A percentile compares a stretch with the other conserved stretches of the same genome.
phyloP scores from a whole-genome alignment of 2,329 filamentous ascomycete genomes.

The Aspergillus brasiliensis region DNA sequence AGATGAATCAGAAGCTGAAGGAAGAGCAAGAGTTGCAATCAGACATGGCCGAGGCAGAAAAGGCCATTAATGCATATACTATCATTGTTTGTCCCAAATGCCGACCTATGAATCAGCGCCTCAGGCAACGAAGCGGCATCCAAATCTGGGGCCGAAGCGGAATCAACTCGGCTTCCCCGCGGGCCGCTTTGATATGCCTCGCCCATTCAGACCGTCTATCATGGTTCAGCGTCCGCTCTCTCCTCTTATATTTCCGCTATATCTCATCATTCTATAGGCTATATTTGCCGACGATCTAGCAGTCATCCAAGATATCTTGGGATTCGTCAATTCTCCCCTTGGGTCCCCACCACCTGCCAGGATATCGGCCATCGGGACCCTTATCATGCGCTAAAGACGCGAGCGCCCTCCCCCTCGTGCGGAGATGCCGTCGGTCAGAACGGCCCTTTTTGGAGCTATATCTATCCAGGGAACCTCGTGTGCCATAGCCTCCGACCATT shows the following conservation, averaged over 20 bases:
- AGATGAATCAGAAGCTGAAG: background rate
- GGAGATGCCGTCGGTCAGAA: background rate
- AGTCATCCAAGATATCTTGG: background rate
- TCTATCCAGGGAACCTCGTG: background rate
- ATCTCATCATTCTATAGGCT: background rate
- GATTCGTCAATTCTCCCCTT: background rate
- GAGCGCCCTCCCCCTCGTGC: background rate
- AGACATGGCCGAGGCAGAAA: background rate
- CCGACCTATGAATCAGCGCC: background rate
- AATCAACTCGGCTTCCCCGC: conserved; percentile 5
- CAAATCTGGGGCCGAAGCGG: conserved; percentile 12
- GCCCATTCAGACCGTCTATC: background rate
- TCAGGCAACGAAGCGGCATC: background rate
- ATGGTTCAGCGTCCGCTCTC: background rate
- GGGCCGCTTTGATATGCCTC: background rate
- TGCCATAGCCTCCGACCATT: background rate
- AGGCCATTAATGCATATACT: background rate
- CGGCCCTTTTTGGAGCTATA: background rate
- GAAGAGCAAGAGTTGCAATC: background rate
- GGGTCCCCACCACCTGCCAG: background rate
- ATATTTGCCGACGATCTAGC: conserved; percentile 1
- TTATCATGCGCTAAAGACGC: background rate
- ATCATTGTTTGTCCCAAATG: background rate
- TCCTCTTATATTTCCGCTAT: background rate
- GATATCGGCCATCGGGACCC: conserved; percentile 2